These are phyloP conservation scores for Trichophyton mentagrophytes DNA, from an alignment of 2,329 filamentous ascomycete genomes.

Conservation along the genomic window DNA sequence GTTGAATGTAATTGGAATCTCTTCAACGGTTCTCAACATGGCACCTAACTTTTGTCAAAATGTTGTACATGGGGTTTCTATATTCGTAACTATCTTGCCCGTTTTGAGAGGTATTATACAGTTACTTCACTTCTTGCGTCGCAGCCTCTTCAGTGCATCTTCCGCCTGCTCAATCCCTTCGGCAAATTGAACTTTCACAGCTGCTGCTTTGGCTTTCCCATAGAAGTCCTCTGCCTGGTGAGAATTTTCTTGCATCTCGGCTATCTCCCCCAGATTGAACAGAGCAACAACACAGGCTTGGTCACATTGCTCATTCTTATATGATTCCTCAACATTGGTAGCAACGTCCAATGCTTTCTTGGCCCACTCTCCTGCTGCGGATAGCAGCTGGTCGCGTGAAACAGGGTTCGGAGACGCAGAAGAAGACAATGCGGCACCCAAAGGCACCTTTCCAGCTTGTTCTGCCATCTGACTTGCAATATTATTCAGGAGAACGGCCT, in stretches of 20 bases:
- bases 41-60: neutral
- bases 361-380: slow-evolving; percentile 66
- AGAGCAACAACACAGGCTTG: slow-evolving; percentile 68
- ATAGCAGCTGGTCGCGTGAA: slow-evolving; percentile 50
- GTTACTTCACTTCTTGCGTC: slow-evolving; percentile 7
- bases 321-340: slow-evolving; percentile 50
- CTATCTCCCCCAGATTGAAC: slow-evolving; percentile 78
- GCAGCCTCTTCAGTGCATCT: slow-evolving; percentile 22
- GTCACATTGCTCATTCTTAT: slow-evolving; percentile 67
- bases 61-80: neutral
- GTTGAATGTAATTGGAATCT: neutral
- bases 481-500: slow-evolving; percentile 57
- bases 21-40: neutral
- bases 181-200: slow-evolving; percentile 32
- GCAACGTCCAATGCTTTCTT: slow-evolving; percentile 59
- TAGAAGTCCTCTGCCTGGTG: slow-evolving; percentile 56
- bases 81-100: neutral
- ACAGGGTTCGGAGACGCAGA: slow-evolving; percentile 28
- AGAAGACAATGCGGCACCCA: slow-evolving; percentile 23
- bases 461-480: slow-evolving; percentile 37
- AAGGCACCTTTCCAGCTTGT: slow-evolving; percentile 24
- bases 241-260: slow-evolving; percentile 56
- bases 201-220: slow-evolving; percentile 46
- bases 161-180: slow-evolving; percentile 23
- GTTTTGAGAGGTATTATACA: neutral